A percentile compares a stretch with the other conserved stretches of the same genome.
phyloP scores from a whole-genome alignment of 768 basidiomycete species.

The Dentipellis sp. region DNA sequence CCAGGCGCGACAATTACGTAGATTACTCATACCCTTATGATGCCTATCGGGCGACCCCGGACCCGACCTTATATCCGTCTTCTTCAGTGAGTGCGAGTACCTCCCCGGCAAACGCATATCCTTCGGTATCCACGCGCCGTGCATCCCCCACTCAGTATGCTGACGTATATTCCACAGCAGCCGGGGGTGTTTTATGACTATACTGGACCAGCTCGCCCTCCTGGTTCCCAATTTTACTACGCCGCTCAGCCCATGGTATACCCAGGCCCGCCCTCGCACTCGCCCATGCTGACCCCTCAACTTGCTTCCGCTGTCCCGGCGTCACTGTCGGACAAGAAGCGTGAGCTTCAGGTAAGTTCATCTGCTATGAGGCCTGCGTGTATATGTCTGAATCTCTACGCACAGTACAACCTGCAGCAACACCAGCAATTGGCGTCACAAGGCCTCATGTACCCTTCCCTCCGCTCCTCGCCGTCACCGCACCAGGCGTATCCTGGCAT shows the following conservation, averaged over 20 bases:
- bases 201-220: constrained; percentile 33
- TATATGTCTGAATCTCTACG: constrained; percentile 3
- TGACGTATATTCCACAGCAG: constrained; percentile 36
- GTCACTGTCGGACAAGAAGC: constrained; percentile 44
- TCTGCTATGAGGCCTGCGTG: neutral
- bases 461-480: constrained; percentile 34
- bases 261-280: constrained; percentile 39
- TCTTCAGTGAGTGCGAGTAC: constrained; percentile 33
- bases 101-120: constrained; percentile 40
- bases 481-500: constrained; percentile 35
- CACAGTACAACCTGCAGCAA: constrained; percentile 37
- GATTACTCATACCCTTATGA: constrained; percentile 43
- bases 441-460: constrained; percentile 31
- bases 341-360: constrained; percentile 39
- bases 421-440: constrained; percentile 30
- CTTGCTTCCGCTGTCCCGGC: constrained; percentile 30
- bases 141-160: constrained; percentile 27
- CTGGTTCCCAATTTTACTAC: constrained; percentile 52
- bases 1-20: constrained; percentile 30
- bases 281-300: constrained; percentile 46
- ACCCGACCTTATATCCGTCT: constrained; percentile 41
- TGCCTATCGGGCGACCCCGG: constrained; percentile 40
- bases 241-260: constrained; percentile 52
- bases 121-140: constrained; percentile 21
- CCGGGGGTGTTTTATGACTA: constrained; percentile 55